Conservation (phyloP, 345 rosid species). For the Combretum micranthum region DNA sequence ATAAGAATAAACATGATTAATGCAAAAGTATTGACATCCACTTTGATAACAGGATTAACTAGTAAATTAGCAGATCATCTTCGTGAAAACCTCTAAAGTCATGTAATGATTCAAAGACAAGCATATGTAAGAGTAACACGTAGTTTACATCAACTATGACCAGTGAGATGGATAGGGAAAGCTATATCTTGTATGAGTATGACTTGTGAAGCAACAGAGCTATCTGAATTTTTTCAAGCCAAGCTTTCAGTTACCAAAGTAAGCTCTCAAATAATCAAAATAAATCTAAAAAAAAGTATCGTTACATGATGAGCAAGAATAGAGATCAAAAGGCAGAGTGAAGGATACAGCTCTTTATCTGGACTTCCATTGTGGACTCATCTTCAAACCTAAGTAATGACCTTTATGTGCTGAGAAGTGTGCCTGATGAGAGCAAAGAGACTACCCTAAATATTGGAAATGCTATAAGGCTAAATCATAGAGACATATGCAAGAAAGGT, state of each 20-base stretch:
- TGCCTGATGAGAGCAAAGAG: conserved; percentile 21
- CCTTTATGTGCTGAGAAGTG: conserved; percentile 9
- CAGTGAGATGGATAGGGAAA: conserved; percentile 19
- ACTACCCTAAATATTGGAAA: conserved; percentile 36
- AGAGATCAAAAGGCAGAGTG: conserved; percentile 19
- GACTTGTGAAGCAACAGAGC: conserved; percentile 17
- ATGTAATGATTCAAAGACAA: conserved; percentile 5
- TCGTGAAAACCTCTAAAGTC: conserved; percentile 8
- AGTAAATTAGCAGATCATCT: conserved; percentile 12
- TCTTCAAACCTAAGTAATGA: conserved; percentile 25
- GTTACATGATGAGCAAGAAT: conserved; percentile 45
- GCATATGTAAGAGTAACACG: conserved; percentile 11
- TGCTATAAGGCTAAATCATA: conserved; percentile 17
- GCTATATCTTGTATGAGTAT: conserved; percentile 35
- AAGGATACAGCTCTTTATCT: conserved; percentile 30
- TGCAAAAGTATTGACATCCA: conserved; percentile 25
- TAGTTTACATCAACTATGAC: conserved; percentile 11
- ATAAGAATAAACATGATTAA: conserved; percentile 19
- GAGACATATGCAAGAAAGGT: conserved; percentile 17
- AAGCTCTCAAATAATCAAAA: conserved; percentile 29
- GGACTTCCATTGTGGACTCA: conserved; percentile 44
- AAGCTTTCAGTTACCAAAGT: conserved; percentile 25
- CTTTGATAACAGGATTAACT: conserved; percentile 18
- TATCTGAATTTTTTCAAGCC: conserved; percentile 25
- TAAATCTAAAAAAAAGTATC: conserved; percentile 42